Base-by-base conservation (phyloP, 805 yeast genomes). In the Teunomyces stri region DNA sequence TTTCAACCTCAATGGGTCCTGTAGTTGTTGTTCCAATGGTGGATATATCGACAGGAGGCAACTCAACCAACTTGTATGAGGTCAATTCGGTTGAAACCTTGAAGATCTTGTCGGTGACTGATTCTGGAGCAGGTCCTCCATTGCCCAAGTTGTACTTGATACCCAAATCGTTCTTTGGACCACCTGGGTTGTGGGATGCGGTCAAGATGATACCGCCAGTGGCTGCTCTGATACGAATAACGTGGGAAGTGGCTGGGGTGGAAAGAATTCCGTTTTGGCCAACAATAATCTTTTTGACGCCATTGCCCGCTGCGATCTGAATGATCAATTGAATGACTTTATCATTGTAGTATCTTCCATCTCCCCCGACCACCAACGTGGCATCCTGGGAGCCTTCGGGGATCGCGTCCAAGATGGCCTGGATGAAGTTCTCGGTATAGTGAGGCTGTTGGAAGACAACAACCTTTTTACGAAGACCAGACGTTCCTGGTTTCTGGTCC, bases 111-210 rank as follows among this genome's bases (percentile, higher is more conserved):
- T 92, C 80, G 10, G 99, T 92, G 50, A 94, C 95, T 12, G 86
- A 71, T 67, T 92, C 99, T 10, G 99, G 99, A 9, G 98, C 98
- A 36, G 99, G 99, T 2, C 97, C 99, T 56, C 99, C 99, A 63
- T 92, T 92, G 53, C 87, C 80, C 66, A 94, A 75, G 68, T 92
- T 94, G 74, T 94, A 94, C 73, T 92, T 92, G 75, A 92, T 92
- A 46, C 99, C 99, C 64, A 90, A 78, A 65, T 92, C 99, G 54
- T 87, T 84, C 22, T 77, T 70, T 48, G 96, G 96, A 6, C 98
- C 97, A 65, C 99, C 99, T 13, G 99, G 99, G 69, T 92, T 92
- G 69, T 92, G 99, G 20, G 96, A 86, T 2, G 98, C 98, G 6
- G 99, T 92, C 61, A 92, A 76, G 55, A 94, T 89, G 69, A 92